Evolutionary conservation across 2,329 filamentous ascomycete species (phyloP), one percentile per base, ranked within the genome.

Genomic region (Geosmithia flava): DNA sequence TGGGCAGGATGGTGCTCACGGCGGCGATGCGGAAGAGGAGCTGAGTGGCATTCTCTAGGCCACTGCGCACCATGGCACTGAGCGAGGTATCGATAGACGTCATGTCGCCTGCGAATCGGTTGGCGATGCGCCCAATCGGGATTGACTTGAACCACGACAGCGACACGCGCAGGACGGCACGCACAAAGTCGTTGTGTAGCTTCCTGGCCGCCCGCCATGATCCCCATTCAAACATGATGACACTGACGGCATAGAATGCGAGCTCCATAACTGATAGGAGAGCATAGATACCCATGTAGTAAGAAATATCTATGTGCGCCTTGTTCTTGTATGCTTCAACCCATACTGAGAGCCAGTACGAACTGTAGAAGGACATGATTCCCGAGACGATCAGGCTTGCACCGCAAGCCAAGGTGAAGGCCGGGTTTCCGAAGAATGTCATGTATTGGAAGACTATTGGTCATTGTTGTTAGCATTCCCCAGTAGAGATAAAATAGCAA

Each of bases 71-170:
- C 63, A 73, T 67, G 2, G 64, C 61, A 19, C 68, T 66, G 7
- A 80, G 58, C 1, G 61, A 55, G 7, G 66, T 69, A 53, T 80
- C 76, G 47, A 80, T 67, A 0, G 75, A 75, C n/a, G 68, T 65
- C 57, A 78, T 76, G 50, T 80, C 76, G 37, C 75, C 72, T 1
- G 73, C 72, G 52, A 79, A 76, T 13, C 76, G 70, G 54, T 78
- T 77, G 48, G 73, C 67, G 48, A 76, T 68, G 41, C 75, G 68
- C 13, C 75, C 71, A 16, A 74, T 67, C 0, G 75, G 70, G 1
- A 75, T 68, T 44, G 71, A 59, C 55, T 76, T 75, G 54, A 75
- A 79, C 76, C 76, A 80, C 3, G 71, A 69, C 10, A 80, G 62
- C 1, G 76, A 71, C 3, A 76, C 76, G 20, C 65, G 63, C 62